A percentile compares a stretch with the other conserved stretches of the same genome.
Conservation (phyloP, 2,329 filamentous ascomycete genomes). For the Westerdykella aurantiaca region DNA sequence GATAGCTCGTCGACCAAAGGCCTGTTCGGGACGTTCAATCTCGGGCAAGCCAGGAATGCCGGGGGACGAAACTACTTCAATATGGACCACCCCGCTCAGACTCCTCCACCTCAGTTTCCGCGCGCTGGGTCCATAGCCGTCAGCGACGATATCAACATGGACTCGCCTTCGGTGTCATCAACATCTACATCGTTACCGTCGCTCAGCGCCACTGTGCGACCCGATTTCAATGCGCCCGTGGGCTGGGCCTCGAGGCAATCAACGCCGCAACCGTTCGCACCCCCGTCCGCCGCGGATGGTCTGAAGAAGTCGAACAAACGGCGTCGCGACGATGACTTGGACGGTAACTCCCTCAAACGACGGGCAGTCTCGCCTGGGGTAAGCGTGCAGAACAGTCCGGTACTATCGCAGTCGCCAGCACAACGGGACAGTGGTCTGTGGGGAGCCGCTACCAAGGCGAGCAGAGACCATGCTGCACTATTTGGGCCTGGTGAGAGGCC, state of each 20-base stretch:
- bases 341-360: conserved; percentile 81
- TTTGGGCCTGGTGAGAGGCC: conserved; percentile 37
- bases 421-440: conserved; percentile 65
- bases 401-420: conserved; percentile 73
- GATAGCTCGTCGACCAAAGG: conserved; percentile 38
- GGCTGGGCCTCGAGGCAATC: conserved; percentile 31
- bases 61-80: conserved; percentile 74
- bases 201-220: conserved; percentile 9
- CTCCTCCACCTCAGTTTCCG: conserved; percentile 51
- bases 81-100: conserved; percentile 53
- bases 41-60: conserved; percentile 65
- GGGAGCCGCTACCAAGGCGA: conserved; percentile 64
- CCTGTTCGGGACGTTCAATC: conserved; percentile 64
- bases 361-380: conserved; percentile 87
- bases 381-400: conserved; percentile 83
- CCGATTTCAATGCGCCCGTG: conserved; percentile 17
- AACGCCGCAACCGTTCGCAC: conserved; percentile 34
- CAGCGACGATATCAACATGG: conserved; percentile 68
- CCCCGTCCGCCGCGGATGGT: conserved; percentile 37
- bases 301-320: conserved; percentile 55
- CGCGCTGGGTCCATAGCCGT: conserved; percentile 48
- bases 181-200: conserved; percentile 16
- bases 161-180: conserved; percentile 51
- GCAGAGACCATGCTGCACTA: conserved; percentile 48
- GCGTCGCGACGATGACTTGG: conserved; percentile 85